Conservation (phyloP, 345 rosid genomes). For the Microthlaspi erraticum region DNA sequence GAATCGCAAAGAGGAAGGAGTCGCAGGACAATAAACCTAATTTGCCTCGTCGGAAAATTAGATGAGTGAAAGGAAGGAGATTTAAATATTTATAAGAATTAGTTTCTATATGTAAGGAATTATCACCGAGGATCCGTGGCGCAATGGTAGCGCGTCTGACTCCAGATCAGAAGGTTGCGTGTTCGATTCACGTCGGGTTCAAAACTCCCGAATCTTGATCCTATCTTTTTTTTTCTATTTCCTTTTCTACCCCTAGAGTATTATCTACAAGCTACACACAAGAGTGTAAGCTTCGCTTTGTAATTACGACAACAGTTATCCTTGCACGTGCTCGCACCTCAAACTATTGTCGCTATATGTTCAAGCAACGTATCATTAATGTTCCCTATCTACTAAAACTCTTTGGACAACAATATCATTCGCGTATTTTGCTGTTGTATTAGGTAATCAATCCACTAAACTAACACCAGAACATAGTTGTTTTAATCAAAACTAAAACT, state of each 20-base stretch:
- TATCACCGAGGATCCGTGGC: slow-evolving; percentile 74
- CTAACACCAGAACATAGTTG: background rate
- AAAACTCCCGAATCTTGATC: slow-evolving; percentile 24
- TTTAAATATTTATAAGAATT: too few relatives aligned
- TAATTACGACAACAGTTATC: slow-evolving; percentile 12
- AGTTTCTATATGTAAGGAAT: rapidly evolving
- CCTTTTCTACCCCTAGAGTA: background rate
- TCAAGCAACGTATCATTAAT: background rate
- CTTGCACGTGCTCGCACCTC: slow-evolving; percentile 22
- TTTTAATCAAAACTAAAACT: background rate
- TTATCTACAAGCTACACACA: background rate
- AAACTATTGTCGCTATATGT: background rate
- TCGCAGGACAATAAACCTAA: slow-evolving; percentile 13
- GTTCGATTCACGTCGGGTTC: slow-evolving; percentile 65
- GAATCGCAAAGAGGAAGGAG: background rate
- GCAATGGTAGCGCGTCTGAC: slow-evolving; percentile 99
- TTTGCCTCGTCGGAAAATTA: slow-evolving; percentile 4
- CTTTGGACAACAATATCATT: background rate
- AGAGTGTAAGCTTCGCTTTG: slow-evolving; percentile 16
- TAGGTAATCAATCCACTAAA: background rate
- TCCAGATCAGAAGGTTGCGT: slow-evolving; percentile 99
- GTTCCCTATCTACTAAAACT: background rate
- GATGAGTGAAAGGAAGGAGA: too few relatives aligned
- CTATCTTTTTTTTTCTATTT: background rate
- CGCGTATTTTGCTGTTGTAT: slow-evolving; percentile 5